Percentiles rank a stretch among this genome's conserved stretches.
Conservation (phyloP, 352 stramenopile species). For the Globisporangium cylindrosporum region DNA sequence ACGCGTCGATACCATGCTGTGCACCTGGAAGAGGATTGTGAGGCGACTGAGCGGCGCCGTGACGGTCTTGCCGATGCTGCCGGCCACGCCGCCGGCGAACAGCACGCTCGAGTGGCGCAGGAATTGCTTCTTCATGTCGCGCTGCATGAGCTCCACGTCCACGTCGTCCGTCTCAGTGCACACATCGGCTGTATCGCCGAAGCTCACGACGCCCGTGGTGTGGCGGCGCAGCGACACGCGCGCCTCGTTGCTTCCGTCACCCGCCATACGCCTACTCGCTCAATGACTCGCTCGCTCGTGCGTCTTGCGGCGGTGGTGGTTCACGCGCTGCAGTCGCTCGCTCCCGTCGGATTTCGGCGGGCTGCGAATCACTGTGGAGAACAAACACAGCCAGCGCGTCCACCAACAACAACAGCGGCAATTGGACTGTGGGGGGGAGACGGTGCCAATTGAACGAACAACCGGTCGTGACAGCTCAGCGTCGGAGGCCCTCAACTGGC, state of each 20-base stretch:
- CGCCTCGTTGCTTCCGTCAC: constrained; percentile 16
- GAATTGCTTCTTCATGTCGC: constrained; percentile 67
- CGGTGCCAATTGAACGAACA: constrained; percentile 2
- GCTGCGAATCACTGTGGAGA: constrained; percentile 3
- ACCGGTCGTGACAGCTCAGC: background rate
- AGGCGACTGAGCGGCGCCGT: constrained; percentile 93
- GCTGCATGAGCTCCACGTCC: constrained; percentile 69
- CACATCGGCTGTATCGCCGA: constrained; percentile 73
- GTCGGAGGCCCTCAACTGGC: background rate
- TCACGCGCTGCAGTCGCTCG: background rate
- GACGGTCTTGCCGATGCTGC: constrained; percentile 94
- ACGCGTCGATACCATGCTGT: constrained; percentile 92
- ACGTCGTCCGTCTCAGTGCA: constrained; percentile 80
- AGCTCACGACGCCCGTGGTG: constrained; percentile 79
- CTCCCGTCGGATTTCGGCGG: constrained; percentile 8
- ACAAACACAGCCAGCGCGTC: constrained; percentile 1
- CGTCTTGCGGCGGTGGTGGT: background rate
- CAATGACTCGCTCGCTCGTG: background rate
- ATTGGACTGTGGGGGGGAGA: constrained; percentile 2
- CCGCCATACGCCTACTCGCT: constrained; percentile 3
- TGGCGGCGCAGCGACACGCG: constrained; percentile 66
- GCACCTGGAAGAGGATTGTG: constrained; percentile 96
- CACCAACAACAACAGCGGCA: constrained; percentile 4
- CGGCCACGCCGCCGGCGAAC: constrained; percentile 90
- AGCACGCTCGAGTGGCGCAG: constrained; percentile 77